Evolutionary conservation across 2,329 filamentous ascomycete genomes (phyloP).

Genomic region (Pseudogymnoascus sp.): DNA sequence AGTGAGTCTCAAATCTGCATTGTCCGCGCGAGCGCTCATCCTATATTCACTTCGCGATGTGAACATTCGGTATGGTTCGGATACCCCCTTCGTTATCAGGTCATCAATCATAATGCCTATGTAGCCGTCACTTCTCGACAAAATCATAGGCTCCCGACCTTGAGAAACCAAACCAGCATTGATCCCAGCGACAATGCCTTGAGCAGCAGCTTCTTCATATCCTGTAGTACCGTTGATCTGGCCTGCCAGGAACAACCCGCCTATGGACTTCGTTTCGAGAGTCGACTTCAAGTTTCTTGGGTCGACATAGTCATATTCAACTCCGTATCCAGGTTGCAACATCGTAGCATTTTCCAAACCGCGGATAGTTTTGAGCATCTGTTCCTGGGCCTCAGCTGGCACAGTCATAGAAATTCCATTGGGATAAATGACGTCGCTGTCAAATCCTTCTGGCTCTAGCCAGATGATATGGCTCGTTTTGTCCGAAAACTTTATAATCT

Average conservation of each 20-base stretch:
- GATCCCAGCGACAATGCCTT: conserved; percentile 85
- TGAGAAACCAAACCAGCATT: conserved; percentile 81
- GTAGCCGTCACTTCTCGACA: conserved; percentile 82
- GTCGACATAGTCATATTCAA: conserved; percentile 98
- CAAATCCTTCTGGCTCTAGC: conserved; percentile 93
- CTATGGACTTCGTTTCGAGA: conserved; percentile 86
- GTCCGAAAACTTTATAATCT: conserved; percentile 78
- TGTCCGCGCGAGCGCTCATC: conserved; percentile 85
- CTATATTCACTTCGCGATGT: conserved; percentile 92
- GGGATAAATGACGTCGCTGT: conserved; percentile 83
- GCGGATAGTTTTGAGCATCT: conserved; percentile 75
- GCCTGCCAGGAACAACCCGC: conserved; percentile 81
- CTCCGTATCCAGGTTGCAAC: conserved; percentile 92
- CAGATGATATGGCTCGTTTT: conserved; percentile 82
- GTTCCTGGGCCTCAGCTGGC: conserved; percentile 76
- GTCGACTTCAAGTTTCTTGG: conserved; percentile 81
- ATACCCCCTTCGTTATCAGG: conserved; percentile 90
- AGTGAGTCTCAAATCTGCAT: conserved; percentile 83
- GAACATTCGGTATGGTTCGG: conserved; percentile 97
- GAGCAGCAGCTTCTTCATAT: conserved; percentile 93
- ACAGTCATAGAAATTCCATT: conserved; percentile 98
- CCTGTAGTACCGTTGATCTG: conserved; percentile 98
- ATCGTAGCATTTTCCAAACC: conserved; percentile 84
- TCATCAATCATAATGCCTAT: conserved; percentile 99
- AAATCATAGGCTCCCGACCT: conserved; percentile 53